Percentiles rank a stretch among this genome's conserved stretches.
These are phyloP conservation scores for Eucalyptus regnans DNA, from an alignment of 345 rosid species.

Conservation along the genomic window DNA sequence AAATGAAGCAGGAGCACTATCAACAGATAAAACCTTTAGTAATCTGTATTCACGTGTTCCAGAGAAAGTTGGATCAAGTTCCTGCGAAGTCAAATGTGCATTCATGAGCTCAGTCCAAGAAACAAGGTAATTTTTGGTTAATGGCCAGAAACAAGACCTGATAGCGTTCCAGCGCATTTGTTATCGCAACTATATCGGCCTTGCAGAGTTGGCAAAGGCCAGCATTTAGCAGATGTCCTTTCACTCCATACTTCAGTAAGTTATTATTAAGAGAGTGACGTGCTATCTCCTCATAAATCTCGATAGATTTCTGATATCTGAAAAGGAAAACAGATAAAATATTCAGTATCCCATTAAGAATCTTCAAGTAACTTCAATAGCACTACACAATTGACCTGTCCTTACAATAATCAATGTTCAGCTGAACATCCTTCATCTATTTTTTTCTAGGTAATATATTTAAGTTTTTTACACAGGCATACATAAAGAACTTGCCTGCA, in stretches of 20 bases:
- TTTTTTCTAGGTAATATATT: background rate
- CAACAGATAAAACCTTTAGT: conserved; percentile 24
- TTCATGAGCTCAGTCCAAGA: background rate
- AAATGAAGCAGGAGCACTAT: background rate
- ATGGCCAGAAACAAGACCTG: conserved; percentile 44
- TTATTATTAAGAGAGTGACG: conserved; percentile 58
- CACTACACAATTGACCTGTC: background rate
- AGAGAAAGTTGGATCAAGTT: conserved; percentile 88
- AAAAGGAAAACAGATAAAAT: conserved; percentile 4
- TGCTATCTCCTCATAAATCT: conserved; percentile 86
- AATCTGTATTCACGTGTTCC: conserved; percentile 87
- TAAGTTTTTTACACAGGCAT: background rate
- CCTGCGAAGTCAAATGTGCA: conserved; percentile 35
- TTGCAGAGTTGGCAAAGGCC: conserved; percentile 96
- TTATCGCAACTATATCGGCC: conserved; percentile 78
- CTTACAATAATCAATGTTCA: background rate
- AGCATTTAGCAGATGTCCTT: conserved; percentile 96
- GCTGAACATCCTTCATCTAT: background rate
- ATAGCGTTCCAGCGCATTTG: conserved; percentile 82
- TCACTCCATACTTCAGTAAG: conserved; percentile 93
- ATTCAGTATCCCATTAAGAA: background rate
- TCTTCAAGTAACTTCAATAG: background rate
- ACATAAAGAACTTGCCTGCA: background rate
- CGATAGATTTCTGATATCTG: conserved; percentile 84
- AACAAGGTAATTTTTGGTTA: background rate